Evolutionary conservation across 176 grass and related monocot species (phyloP), one percentile per base, ranked within the genome.

Genomic region (Chloris gayana): DNA sequence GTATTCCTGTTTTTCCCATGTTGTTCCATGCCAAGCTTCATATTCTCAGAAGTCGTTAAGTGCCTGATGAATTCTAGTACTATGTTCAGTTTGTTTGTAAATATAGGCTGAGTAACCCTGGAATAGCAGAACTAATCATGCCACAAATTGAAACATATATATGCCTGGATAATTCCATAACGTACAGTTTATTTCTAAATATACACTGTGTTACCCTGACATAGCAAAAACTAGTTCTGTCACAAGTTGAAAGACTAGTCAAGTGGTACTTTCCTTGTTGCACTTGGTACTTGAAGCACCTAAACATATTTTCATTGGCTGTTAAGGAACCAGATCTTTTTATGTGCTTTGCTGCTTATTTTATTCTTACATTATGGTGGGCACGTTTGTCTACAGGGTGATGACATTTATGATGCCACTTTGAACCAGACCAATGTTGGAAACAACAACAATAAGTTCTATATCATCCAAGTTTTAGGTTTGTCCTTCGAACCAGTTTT

Each of bases 381-480:
- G 2, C 32, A 79, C 56, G 25, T 58, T 82, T 76, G 61, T 64
- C 85, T 91, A 74, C 90, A 98, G 95, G 95, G 77, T 35, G 83
- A 94, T 62, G 92, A 98, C 51, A 89, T 98, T 30, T 98, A 92
- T 91, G 92, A 92, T 85, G 95, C 92, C 29, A 94, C 86, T 38
- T 60, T 98, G 87, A 98, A 94, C 83, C 95, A 98, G 83, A 98
- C 95, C 67, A 94, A 92, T 79, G 86, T 98, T 80, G 85, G 87
- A 72, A 53, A 80, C 50, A 98, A 98, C 83, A 98, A 98, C 45
- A 98, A 98, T 80, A 98, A 98, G 78, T 98, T 92, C 42, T 98
- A 87, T 83, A 81, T 92, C 57, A 91, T 98, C 76, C 95, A 94
- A 89, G 89, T 82, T 86, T 87, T 98, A 94, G 95, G 95, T 98